Evolutionary conservation across 2,329 filamentous ascomycete species (phyloP), one percentile per base, ranked within the genome.

Genomic region (Alternaria incomplexa): DNA sequence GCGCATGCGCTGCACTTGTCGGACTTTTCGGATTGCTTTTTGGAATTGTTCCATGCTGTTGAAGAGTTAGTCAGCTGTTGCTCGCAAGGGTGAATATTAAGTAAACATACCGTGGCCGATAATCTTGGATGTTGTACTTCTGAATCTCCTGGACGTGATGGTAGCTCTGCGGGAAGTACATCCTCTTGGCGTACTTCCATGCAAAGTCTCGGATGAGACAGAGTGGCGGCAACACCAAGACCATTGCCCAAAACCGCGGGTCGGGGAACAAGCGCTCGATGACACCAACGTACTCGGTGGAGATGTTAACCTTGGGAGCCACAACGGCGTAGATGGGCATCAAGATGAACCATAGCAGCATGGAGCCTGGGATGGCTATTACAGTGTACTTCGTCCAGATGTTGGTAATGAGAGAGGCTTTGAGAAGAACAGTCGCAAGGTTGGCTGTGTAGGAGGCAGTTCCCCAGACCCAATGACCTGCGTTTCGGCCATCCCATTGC

Each of bases 91-190:
- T n/a, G 8, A 12, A 26, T 12, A 30, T 5, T 6, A 8, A 25
- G 26, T n/a, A 22, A 10, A 84, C 87, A 71, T 87, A 94, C 92
- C 96, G 90, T 65, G 96, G 96, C 77, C 96, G 87, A 82, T 99
- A 99, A 83, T 99, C 96, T 83, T 99, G 96, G 64, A 99, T 97
- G 75, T 99, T 99, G 84, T 98, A 99, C 83, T 99, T 99, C 81
- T 99, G 96, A 72, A 99, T 99, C 83, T 99, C 96, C 81, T 99
- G 96, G 67, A 99, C 96, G 80, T 99, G 96, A 74, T 99, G 96
- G 77, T 99, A 99, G 46, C 93, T 90, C 82, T 97, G 92, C 22
- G 96, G 96, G 71, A 90, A 91, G 83, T 98, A 99, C 93, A 99
- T 97, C 69, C 96, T 88, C 85, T 97, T 97, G 65, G 89, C 90